phyloP scores from a whole-genome alignment of 2,329 filamentous ascomycete genomes.

The Nothopassalora personata region DNA sequence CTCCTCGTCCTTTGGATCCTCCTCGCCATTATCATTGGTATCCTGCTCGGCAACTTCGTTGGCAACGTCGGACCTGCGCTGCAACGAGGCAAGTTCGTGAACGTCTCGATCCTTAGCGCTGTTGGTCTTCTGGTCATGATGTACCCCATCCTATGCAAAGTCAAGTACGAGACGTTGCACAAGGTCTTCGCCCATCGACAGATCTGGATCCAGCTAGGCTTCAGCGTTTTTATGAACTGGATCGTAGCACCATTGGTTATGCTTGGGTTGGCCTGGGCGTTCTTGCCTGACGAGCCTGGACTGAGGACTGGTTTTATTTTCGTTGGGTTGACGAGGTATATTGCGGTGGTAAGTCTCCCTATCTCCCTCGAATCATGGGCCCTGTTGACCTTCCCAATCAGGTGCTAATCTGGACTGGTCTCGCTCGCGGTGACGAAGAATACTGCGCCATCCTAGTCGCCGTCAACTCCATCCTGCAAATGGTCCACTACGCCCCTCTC shows the following conservation, averaged over 20 bases:
- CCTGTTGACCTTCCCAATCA: background rate
- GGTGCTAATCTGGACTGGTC: slow-evolving; percentile 68
- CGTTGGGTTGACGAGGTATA: slow-evolving; percentile 78
- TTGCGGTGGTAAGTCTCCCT: slow-evolving; percentile 61
- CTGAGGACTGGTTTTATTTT: slow-evolving; percentile 64
- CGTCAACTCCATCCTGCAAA: slow-evolving; percentile 44
- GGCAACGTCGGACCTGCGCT: slow-evolving; percentile 56
- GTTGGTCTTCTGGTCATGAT: slow-evolving; percentile 85
- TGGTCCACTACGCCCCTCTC: slow-evolving; percentile 42
- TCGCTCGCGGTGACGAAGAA: slow-evolving; percentile 70
- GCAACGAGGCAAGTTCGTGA: slow-evolving; percentile 66
- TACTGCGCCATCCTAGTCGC: slow-evolving; percentile 65
- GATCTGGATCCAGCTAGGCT: slow-evolving; percentile 73
- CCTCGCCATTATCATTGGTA: slow-evolving; percentile 69
- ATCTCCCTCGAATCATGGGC: too few species aligned
- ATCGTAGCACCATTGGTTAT: slow-evolving; percentile 76
- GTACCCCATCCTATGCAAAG: slow-evolving; percentile 88
- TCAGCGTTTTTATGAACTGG: slow-evolving; percentile 77
- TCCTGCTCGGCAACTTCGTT: slow-evolving; percentile 72
- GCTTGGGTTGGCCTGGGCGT: slow-evolving; percentile 59
- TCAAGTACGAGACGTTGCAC: slow-evolving; percentile 71
- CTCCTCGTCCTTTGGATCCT: slow-evolving; percentile 60
- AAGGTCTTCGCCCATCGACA: slow-evolving; percentile 54
- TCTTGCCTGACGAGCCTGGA: slow-evolving; percentile 46
- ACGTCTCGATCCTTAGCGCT: slow-evolving; percentile 65